A percentile compares a stretch with the other conserved stretches of the same genome.
Evolutionary conservation across 129 eudicot species (phyloP).

Genomic region (Escallonia rubra): DNA sequence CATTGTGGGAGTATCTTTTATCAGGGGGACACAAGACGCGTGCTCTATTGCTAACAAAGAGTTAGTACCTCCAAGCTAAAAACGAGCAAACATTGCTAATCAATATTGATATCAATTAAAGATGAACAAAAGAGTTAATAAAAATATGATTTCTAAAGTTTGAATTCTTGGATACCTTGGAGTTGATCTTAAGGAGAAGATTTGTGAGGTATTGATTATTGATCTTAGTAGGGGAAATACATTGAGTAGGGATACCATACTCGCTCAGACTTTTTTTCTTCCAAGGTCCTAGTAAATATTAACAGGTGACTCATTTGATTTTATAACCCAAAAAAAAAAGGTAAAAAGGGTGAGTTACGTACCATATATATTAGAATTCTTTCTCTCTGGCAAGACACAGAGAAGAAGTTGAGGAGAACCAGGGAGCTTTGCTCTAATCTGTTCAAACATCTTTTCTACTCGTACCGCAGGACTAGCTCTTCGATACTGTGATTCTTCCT

Average conservation of each 20-base stretch:
- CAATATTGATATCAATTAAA: slow-evolving; percentile 1
- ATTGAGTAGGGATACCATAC: slow-evolving; percentile 71
- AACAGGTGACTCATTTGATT: not conserved
- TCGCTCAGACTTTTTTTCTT: slow-evolving; percentile 70
- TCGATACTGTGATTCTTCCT: slow-evolving; percentile 65
- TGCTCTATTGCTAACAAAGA: slow-evolving; percentile 83
- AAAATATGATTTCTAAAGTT: not conserved
- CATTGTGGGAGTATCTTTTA: slow-evolving; percentile 88
- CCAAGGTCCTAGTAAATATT: slow-evolving; percentile 79
- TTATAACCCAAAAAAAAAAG: not conserved
- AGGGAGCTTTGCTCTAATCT: slow-evolving; percentile 58
- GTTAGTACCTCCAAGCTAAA: slow-evolving; percentile 90
- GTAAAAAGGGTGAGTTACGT: slow-evolving; percentile 4
- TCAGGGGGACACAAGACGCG: slow-evolving; percentile 46
- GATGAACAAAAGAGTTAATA: not conserved
- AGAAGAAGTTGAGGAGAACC: slow-evolving; percentile 79
- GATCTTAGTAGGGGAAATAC: slow-evolving; percentile 70
- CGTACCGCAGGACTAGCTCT: slow-evolving; percentile 57
- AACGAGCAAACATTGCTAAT: not conserved
- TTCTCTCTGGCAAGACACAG: slow-evolving; percentile 81
- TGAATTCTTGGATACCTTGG: slow-evolving; percentile 53
- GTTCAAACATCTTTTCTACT: slow-evolving; percentile 86
- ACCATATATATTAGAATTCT: slow-evolving; percentile 84
- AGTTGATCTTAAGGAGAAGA: slow-evolving; percentile 77
- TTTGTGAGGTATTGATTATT: slow-evolving; percentile 84